phyloP scores from a whole-genome alignment of 176 grass and related monocot species.

The Juncus inflexus region DNA sequence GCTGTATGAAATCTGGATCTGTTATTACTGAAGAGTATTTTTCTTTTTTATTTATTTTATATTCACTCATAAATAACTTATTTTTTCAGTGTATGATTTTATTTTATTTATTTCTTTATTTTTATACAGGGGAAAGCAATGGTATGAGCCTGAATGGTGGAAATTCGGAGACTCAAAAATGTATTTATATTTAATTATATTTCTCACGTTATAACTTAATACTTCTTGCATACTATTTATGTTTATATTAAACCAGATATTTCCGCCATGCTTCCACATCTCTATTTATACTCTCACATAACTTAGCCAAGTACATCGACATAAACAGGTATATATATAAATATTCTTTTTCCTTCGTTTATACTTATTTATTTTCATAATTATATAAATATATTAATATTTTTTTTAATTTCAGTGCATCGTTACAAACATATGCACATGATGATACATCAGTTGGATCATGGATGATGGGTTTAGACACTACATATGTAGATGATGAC shows the following conservation, averaged over 20 bases:
- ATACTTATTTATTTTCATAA: constrained; percentile 1
- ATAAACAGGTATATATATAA: constrained; percentile 89
- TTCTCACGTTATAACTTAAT: not conserved
- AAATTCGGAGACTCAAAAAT: constrained; percentile 96
- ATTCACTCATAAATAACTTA: not conserved
- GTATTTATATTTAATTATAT: constrained; percentile 61
- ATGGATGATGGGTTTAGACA: constrained; percentile 95
- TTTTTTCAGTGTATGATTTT: not conserved
- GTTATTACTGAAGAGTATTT: constrained; percentile 94
- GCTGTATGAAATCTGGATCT: constrained; percentile 91
- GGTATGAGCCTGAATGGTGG: constrained; percentile 99
- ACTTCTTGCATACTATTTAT: not conserved
- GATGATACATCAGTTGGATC: constrained; percentile 91
- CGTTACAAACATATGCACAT: constrained; percentile 74
- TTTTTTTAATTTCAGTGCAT: constrained; percentile 40
- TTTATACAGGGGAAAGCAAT: constrained; percentile 78
- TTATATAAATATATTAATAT: not conserved
- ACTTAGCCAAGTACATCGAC: constrained; percentile 86
- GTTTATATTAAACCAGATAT: constrained; percentile 49
- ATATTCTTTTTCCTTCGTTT: no score
- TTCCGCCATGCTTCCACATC: constrained; percentile 93
- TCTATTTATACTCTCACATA: constrained; percentile 82
- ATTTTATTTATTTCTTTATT: constrained; percentile 13
- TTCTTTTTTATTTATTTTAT: constrained; percentile 19
- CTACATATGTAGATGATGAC: constrained; percentile 82